phyloP scores from a whole-genome alignment of 768 basidiomycete genomes.

The Amanita subjunquillea region DNA sequence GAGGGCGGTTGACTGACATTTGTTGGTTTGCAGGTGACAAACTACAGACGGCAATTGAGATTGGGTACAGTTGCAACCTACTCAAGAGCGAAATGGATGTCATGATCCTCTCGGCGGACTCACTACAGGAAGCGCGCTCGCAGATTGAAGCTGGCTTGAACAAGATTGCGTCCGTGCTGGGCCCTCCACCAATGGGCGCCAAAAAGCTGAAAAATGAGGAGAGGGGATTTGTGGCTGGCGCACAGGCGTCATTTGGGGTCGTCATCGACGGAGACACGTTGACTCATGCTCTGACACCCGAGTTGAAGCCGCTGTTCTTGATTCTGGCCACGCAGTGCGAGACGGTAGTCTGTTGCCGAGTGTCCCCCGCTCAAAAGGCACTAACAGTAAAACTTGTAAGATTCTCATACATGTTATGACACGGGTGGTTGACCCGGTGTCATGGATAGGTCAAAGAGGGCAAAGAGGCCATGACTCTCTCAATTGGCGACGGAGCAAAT shows the following conservation, averaged over 20 bases:
- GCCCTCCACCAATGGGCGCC: conserved; percentile 58
- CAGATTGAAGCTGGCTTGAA: conserved; percentile 91
- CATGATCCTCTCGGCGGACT: conserved; percentile 91
- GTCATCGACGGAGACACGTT: conserved; percentile 96
- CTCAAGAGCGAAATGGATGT: conserved; percentile 92
- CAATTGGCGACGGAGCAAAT: conserved; percentile 96
- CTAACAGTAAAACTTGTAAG: conserved; percentile 84
- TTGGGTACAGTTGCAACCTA: conserved; percentile 92
- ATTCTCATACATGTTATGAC: conserved; percentile 7
- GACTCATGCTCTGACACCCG: conserved; percentile 63
- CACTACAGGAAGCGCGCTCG: conserved; percentile 58
- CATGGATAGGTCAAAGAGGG: conserved; percentile 80
- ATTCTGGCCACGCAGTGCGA: conserved; percentile 93
- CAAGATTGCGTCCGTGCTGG: conserved; percentile 83
- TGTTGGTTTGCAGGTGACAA: conserved; percentile 62
- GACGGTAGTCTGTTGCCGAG: conserved; percentile 96
- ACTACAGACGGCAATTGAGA: conserved; percentile 96
- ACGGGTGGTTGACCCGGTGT: conserved; percentile 4
- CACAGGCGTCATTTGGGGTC: conserved; percentile 75
- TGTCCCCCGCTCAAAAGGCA: conserved; percentile 97
- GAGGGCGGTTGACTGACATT: background rate
- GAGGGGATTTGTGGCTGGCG: conserved; percentile 55
- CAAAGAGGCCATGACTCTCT: conserved; percentile 88
- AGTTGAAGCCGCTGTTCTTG: conserved; percentile 80
- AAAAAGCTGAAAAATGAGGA: conserved; percentile 44